Evolutionary conservation across 306 rosid genomes (phyloP), one percentile per base, ranked within the genome.

Genomic region (Cucurbita maxima): DNA sequence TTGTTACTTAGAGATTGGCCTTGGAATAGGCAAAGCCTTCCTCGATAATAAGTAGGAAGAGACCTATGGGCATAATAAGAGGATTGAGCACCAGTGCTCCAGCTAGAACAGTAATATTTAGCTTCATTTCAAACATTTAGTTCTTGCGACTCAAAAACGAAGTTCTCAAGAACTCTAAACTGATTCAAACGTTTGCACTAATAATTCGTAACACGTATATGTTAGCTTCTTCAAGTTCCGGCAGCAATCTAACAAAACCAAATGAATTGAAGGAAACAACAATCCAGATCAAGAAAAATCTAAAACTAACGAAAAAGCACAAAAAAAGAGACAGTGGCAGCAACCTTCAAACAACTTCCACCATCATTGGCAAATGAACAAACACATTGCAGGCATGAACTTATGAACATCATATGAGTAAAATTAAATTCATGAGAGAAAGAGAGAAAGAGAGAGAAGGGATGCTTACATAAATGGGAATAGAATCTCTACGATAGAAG

Each of bases 401-500:
- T 22, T 52, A 52, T 10, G 68, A 37, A 52, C 59, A 74, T 53
- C 50, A 57, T 57, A 48, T 47, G 67, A 58, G 67, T 45, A 30
- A 38, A 69, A 54, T 38, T 54, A 76, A 38, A 43, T 8, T 48
- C 40, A 54, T 61, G 53, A 25, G 25, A 25, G 52, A 19, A 9
- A 58, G n/a, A 48, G 73, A 72, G 43, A 75, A 22, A 59, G 47
- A 30, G 1, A 30, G 34, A 30, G 34, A 30, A 3, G 34, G 55
- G 60, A 76, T 25, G 25, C 85, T 85, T 79, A 76, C 83, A 52
- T 71, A 74, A 62, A 82, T 58, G 77, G 74, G 48, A 82, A 78
- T 76, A 78, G 82, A 79, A 80, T 83, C 73, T 79, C 76, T 78
- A 71, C 40, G 45, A 69, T 52, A 73, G 82, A 82, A 80, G 86